These are phyloP conservation scores for Neostapfia colusana DNA, from an alignment of 176 grass and related monocot species.

Conservation along the genomic window DNA sequence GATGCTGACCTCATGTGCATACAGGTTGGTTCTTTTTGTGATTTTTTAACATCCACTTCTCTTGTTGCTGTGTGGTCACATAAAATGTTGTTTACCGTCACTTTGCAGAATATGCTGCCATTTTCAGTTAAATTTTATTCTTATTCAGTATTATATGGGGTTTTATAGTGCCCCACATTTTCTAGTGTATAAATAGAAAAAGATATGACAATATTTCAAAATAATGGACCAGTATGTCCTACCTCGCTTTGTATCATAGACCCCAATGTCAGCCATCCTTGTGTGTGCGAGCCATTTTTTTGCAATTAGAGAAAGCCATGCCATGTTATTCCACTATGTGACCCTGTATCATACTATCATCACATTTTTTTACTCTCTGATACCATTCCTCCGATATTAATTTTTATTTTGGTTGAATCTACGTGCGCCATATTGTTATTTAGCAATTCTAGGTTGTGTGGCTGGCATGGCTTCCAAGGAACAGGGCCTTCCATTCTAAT, in stretches of 20 bases:
- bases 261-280: no score
- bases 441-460: not conserved
- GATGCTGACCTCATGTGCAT: constrained; percentile 81
- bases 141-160: constrained; percentile 17
- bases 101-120: not conserved
- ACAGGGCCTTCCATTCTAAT: not conserved
- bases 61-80: not conserved
- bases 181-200: not conserved
- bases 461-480: not conserved
- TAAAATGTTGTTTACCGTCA: not conserved
- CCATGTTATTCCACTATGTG: not conserved
- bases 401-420: not conserved
- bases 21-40: constrained; percentile 56
- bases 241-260: not conserved
- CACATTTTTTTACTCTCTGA: not conserved
- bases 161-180: not conserved
- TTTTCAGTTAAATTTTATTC: constrained; percentile 16
- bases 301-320: not conserved
- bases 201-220: not conserved
- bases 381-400: not conserved
- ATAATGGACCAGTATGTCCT: not conserved
- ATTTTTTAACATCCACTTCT: not conserved
- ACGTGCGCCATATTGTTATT: not conserved
- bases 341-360: not conserved
- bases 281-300: not conserved